phyloP scores from a whole-genome alignment of 1,284 basidiomycete species.

The Leccinum subrobustum region DNA sequence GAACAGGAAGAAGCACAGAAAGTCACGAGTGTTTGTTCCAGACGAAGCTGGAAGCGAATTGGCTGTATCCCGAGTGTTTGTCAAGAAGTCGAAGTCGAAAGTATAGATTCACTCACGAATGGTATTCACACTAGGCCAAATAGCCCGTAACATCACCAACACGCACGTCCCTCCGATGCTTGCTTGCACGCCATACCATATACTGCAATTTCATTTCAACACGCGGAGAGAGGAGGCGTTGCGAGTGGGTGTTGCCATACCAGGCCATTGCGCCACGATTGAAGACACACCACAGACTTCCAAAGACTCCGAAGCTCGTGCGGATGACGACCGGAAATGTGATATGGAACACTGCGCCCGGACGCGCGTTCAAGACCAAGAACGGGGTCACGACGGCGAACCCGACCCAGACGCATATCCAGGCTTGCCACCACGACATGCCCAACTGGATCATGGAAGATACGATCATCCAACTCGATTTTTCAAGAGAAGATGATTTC shows the following conservation, averaged over 20 bases:
- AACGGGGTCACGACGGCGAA: conserved; percentile 74
- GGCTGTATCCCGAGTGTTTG: conserved; percentile 17
- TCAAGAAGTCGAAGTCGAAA: conserved; percentile 5
- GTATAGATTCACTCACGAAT: conserved; percentile 49
- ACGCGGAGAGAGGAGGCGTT: conserved; percentile 21
- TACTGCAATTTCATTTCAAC: conserved; percentile 35
- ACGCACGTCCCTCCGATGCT: conserved; percentile 81
- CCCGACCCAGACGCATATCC: conserved; percentile 77
- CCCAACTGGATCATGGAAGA: conserved; percentile 76
- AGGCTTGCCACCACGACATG: conserved; percentile 82
- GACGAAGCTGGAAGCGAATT: conserved; percentile 60
- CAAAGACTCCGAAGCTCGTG: conserved; percentile 80
- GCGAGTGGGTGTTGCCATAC: conserved; percentile 39
- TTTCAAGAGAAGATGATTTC: background rate
- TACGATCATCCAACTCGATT: conserved; percentile 67
- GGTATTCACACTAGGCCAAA: conserved; percentile 71
- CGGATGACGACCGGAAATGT: conserved; percentile 80
- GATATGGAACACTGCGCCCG: conserved; percentile 77
- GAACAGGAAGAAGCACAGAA: conserved; percentile 85
- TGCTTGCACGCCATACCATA: conserved; percentile 82
- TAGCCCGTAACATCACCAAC: conserved; percentile 67
- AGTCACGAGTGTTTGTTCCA: conserved; percentile 68
- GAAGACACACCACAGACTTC: conserved; percentile 80
- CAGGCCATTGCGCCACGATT: conserved; percentile 79
- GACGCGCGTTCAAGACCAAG: conserved; percentile 78